A percentile compares a stretch with the other conserved stretches of the same genome.
phyloP scores from a whole-genome alignment of 192 early-diverging fungal genomes.

The Coemansia sp. region DNA sequence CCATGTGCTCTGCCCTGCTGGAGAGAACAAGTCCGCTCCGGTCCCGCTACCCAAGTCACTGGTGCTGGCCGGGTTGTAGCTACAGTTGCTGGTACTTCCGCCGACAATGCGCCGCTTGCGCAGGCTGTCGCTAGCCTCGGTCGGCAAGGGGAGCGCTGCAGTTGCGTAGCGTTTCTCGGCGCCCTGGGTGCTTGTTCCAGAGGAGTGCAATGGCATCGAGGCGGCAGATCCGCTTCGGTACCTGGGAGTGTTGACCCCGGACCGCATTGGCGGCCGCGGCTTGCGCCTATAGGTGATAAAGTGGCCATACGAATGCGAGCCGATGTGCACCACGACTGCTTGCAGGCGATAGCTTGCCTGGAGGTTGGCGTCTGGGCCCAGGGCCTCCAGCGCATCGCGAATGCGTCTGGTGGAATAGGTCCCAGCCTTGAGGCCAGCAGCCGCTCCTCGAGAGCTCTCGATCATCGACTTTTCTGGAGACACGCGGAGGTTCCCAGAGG shows the following conservation, averaged over 20 bases:
- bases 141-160: constrained; percentile 3
- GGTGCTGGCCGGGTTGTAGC: background rate
- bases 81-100: constrained; percentile 6
- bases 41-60: constrained; percentile 17
- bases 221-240: constrained; percentile 29
- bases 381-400: constrained; percentile 30
- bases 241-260: constrained; percentile 42
- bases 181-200: constrained; percentile 1
- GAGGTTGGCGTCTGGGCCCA: constrained; percentile 17
- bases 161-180: constrained; percentile 22
- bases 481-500: constrained; percentile 53
- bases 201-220: constrained; percentile 8
- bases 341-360: constrained; percentile 65
- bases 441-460: constrained; percentile 5
- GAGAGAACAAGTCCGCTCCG: constrained; percentile 1
- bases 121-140: constrained; percentile 15
- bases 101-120: constrained; percentile 38
- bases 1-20: constrained; percentile 8
- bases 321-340: constrained; percentile 86
- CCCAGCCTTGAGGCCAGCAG: background rate
- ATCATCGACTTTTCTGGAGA: constrained; percentile 55
- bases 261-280: constrained; percentile 28
- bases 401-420: constrained; percentile 10
- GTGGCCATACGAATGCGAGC: constrained; percentile 86
- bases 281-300: constrained; percentile 85